These are phyloP conservation scores for Neurospora cerealis DNA, from an alignment of 495 filamentous ascomycete genomes.

Conservation along the genomic window DNA sequence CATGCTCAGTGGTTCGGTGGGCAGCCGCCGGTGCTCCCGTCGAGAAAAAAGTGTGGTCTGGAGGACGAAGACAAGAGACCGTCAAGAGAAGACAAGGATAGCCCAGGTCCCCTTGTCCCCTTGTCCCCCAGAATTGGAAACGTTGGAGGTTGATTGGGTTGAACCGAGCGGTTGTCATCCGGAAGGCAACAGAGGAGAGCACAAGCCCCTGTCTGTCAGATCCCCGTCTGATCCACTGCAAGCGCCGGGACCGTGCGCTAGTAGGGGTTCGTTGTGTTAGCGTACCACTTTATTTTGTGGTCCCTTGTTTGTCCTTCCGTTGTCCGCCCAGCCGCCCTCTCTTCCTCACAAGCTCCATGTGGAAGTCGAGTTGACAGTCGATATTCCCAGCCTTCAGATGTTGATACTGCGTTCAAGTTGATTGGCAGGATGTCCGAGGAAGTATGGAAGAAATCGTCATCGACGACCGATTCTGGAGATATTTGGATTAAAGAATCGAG, in stretches of 20 bases:
- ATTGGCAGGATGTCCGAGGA: neutral
- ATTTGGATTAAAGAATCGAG: neutral
- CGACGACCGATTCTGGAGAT: neutral
- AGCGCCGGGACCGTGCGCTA: conserved; percentile 14
- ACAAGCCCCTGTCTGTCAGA: conserved; percentile 14
- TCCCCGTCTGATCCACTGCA: conserved; percentile 11
- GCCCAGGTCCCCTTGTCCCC: neutral
- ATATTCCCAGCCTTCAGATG: neutral
- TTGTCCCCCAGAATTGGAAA: neutral
- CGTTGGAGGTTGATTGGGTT: conserved; percentile 10
- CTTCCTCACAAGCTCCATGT: neutral
- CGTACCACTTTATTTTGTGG: neutral
- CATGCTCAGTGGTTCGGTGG: conserved; percentile 6
- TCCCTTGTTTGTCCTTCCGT: neutral
- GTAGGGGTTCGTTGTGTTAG: neutral
- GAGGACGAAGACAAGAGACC: neutral
- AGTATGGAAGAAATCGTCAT: neutral
- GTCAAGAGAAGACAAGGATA: neutral
- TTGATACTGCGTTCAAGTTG: neutral
- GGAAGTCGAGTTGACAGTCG: neutral
- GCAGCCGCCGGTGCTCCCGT: conserved; percentile 11
- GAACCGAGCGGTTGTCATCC: conserved; percentile 1
- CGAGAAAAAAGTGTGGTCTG: neutral
- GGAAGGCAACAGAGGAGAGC: conserved; percentile 8
- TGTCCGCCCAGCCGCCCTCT: neutral